Evolutionary conservation across 2,329 filamentous ascomycete species (phyloP), one percentile per base, ranked within the genome.

Genomic region (Keithomyces neogunnii): DNA sequence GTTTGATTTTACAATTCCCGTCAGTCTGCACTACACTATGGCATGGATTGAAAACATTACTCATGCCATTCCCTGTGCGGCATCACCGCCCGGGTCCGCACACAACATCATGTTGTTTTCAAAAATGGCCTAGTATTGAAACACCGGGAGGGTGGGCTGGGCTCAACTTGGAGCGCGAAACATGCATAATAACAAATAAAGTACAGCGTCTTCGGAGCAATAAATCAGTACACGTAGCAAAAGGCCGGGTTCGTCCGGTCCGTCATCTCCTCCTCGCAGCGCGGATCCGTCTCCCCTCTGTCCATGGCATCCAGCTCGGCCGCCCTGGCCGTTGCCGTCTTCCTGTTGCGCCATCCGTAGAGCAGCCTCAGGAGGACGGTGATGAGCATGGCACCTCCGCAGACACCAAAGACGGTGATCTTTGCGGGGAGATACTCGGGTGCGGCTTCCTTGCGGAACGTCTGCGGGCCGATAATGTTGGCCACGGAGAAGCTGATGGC

Each of bases 371-470:
- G 67, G 66, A 13, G 72, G 55, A 13, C 61, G 60, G n/a, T 74
- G 5, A 54, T 52, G 4, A 52, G 9, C 45, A 53, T 53, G 48
- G 56, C 60, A 54, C 74, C 72, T 7, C 62, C 64, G 19, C 65
- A 68, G 5, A 72, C 64, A 55, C 74, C 77, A 26, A 68, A 69
- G 3, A 81, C 59, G 13, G 75, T 73, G 6, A 77, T 62, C 51
- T 73, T 77, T 6, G 76, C 78, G 0, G 76, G 80, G 39, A 68
- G 61, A 48, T 81, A 81, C 3, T 67, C 61, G 0, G 75, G 75
- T 1, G 70, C 66, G 57, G 77, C 74, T 52, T 74, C 71, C 2
- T 70, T 49, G 32, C 55, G 55, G 50, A 60, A 59, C 6, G 57
- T 61, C 49, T 60, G 57, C 9, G 56, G 59, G 19, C 54, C 55